These are phyloP conservation scores for Suillus variegatus DNA, from an alignment of 768 basidiomycete genomes.

Conservation along the genomic window DNA sequence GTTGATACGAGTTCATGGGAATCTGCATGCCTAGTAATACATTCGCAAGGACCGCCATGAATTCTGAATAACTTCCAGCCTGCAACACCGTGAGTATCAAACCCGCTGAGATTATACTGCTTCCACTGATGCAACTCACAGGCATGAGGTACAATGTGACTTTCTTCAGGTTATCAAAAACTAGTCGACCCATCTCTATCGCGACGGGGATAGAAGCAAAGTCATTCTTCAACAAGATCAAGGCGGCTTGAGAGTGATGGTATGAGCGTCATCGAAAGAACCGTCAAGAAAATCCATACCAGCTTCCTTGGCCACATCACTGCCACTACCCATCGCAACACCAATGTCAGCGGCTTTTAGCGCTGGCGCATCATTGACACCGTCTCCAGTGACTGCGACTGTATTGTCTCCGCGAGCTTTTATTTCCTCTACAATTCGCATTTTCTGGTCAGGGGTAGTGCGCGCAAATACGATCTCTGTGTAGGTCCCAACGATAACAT, in stretches of 20 bases:
- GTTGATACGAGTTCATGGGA: slow-evolving; percentile 47
- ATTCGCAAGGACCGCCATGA: slow-evolving; percentile 51
- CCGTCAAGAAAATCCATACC: slow-evolving; percentile 33
- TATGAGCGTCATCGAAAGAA: background rate
- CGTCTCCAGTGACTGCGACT: slow-evolving; percentile 51
- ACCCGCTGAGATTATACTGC: background rate
- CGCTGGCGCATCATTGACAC: slow-evolving; percentile 45
- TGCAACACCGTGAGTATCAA: slow-evolving; percentile 15
- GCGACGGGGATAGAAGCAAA: slow-evolving; percentile 52
- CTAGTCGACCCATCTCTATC: slow-evolving; percentile 50
- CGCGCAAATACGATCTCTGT: slow-evolving; percentile 46
- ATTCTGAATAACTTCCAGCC: slow-evolving; percentile 51
- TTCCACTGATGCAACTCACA: slow-evolving; percentile 12
- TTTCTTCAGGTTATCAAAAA: slow-evolving; percentile 54
- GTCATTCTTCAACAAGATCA: slow-evolving; percentile 51
- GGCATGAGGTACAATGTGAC: slow-evolving; percentile 37
- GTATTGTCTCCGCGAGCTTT: slow-evolving; percentile 40
- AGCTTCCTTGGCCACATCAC: slow-evolving; percentile 47
- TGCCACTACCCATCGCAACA: slow-evolving; percentile 41
- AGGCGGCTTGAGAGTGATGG: slow-evolving; percentile 21
- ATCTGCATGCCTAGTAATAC: slow-evolving; percentile 54
- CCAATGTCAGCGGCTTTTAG: slow-evolving; percentile 50
- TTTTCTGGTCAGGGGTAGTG: slow-evolving; percentile 50
- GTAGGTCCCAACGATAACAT: slow-evolving; percentile 31
- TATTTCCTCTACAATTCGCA: slow-evolving; percentile 50